phyloP scores from a whole-genome alignment of 768 basidiomycete species.

The Lactarius tabidus region DNA sequence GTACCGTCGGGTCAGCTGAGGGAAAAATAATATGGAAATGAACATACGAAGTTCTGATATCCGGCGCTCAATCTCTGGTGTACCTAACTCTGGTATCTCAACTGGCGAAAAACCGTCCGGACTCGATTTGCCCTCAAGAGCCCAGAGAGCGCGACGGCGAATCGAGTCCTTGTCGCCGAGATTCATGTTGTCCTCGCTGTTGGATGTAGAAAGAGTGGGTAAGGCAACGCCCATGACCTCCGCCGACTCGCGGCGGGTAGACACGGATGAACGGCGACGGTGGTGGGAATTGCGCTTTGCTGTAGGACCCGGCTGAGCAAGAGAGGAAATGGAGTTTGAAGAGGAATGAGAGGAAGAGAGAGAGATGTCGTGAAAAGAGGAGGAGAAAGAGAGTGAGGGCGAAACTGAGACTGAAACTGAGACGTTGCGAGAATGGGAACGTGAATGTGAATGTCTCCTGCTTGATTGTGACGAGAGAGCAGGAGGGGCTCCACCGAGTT shows the following conservation, averaged over 20 bases:
- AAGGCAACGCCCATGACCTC: slow-evolving; percentile 84
- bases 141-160: slow-evolving; percentile 77
- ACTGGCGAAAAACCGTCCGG: slow-evolving; percentile 63
- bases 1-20: not conserved
- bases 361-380: slow-evolving; percentile 33
- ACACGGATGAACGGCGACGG: slow-evolving; percentile 79
- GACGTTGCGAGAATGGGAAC: slow-evolving; percentile 68
- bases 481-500: slow-evolving; percentile 46
- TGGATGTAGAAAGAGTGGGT: slow-evolving; percentile 57
- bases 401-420: slow-evolving; percentile 39
- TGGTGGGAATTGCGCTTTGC: slow-evolving; percentile 76
- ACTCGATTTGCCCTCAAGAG: slow-evolving; percentile 81
- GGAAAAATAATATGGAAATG: slow-evolving; percentile 7
- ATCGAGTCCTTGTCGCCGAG: slow-evolving; percentile 73
- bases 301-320: slow-evolving; percentile 31
- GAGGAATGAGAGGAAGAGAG: slow-evolving; percentile 27
- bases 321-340: slow-evolving; percentile 33
- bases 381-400: slow-evolving; percentile 33
- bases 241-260: slow-evolving; percentile 84
- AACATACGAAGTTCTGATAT: slow-evolving; percentile 66
- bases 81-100: slow-evolving; percentile 75
- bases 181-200: slow-evolving; percentile 63
- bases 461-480: slow-evolving; percentile 34
- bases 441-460: slow-evolving; percentile 49
- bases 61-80: slow-evolving; percentile 52